Evolutionary conservation across 768 basidiomycete genomes (phyloP).

Genomic region (Daedaleopsis nitida): DNA sequence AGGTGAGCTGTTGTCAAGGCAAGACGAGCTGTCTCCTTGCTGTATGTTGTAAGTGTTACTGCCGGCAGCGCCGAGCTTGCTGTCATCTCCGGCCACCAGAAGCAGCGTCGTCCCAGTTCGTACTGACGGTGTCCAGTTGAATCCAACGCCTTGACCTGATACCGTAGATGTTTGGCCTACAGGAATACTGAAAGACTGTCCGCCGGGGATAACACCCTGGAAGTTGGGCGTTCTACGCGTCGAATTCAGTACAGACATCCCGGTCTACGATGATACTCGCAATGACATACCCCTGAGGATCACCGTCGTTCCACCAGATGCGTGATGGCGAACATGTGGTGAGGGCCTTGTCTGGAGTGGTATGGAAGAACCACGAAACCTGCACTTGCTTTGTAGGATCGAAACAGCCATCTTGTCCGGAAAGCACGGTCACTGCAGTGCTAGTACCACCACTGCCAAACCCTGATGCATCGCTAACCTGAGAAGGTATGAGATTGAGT

Average conservation of each 20-base stretch:
- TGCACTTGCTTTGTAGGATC: constrained; percentile 47
- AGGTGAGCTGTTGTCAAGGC: constrained; percentile 61
- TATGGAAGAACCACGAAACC: constrained; percentile 60
- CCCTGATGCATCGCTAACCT: constrained; percentile 61
- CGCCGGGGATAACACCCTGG: constrained; percentile 77
- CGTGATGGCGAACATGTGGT: constrained; percentile 66
- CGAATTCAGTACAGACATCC: too few relatives aligned
- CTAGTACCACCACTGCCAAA: constrained; percentile 81
- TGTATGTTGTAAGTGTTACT: constrained; percentile 60
- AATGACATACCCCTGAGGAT: constrained; percentile 53
- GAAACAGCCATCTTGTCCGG: constrained; percentile 63
- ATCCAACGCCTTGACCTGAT: constrained; percentile 56
- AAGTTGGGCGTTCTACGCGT: constrained; percentile 55
- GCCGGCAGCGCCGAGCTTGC: constrained; percentile 71
- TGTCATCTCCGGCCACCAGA: constrained; percentile 64
- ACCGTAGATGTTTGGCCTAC: constrained; percentile 45
- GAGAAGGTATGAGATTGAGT: constrained; percentile 1
- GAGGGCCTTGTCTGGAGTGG: constrained; percentile 62
- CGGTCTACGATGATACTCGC: not conserved
- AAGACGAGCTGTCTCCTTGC: constrained; percentile 50
- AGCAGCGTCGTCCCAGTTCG: constrained; percentile 67
- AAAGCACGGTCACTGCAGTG: constrained; percentile 56
- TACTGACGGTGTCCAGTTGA: constrained; percentile 66
- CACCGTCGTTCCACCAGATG: constrained; percentile 61
- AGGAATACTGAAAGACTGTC: constrained; percentile 71